These are phyloP conservation scores for Yamadazyma taylorii DNA, from an alignment of 1,139 yeast species.

Conservation along the genomic window DNA sequence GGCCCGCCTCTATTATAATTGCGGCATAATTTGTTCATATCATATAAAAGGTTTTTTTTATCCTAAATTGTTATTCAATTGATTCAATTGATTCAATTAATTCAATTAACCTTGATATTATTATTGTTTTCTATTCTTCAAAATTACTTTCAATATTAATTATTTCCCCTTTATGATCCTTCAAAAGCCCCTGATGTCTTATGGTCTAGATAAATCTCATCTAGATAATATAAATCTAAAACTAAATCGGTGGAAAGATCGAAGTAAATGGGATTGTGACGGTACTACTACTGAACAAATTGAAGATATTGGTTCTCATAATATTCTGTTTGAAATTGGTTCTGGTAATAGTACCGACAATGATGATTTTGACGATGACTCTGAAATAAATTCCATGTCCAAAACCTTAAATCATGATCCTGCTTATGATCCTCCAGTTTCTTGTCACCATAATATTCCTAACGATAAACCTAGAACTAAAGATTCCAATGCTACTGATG, in stretches of 20 bases:
- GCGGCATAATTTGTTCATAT: too few relatives aligned
- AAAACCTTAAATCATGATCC: not conserved
- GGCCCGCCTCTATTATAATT: too few relatives aligned
- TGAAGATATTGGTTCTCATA: not conserved
- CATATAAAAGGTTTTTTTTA: too few relatives aligned
- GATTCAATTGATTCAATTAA: too few relatives aligned
- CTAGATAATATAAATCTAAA: slow-evolving; percentile 7
- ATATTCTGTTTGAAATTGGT: slow-evolving; percentile 2
- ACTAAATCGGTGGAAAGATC: slow-evolving; percentile 2
- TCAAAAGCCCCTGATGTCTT: slow-evolving; percentile 5
- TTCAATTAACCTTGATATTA: too few relatives aligned
- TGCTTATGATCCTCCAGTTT: not conserved
- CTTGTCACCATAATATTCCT: not conserved
- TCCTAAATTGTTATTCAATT: too few relatives aligned
- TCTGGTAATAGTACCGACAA: too few relatives aligned
- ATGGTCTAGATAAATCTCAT: slow-evolving; percentile 5
- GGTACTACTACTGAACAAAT: not conserved
- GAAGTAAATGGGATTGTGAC: not conserved
- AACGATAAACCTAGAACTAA: not conserved
- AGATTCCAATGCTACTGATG: slow-evolving; percentile 3
- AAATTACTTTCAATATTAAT: not conserved
- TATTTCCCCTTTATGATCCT: not conserved
- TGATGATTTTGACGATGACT: too few relatives aligned
- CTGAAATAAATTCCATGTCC: too few relatives aligned
- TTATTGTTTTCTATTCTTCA: not conserved